Evolutionary conservation across 371 early-diverging fungal genomes (phyloP), one percentile per base, ranked within the genome.

Genomic region (Rhizomucor pusillus): DNA sequence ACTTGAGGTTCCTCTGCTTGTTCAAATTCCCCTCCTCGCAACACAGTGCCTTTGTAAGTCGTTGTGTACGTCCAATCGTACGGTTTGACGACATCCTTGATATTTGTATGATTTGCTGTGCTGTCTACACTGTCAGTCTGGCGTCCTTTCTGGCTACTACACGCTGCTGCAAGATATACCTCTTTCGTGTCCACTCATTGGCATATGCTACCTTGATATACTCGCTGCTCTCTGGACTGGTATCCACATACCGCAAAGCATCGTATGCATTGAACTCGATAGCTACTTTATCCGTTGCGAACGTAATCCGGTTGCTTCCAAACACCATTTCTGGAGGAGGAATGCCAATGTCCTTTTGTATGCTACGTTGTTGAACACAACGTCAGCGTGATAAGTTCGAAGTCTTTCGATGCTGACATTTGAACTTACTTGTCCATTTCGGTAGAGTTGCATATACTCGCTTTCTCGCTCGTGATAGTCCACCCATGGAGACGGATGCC

Each of bases 11-110:
- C 45, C 4, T 66, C 62, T 10, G 61, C 45, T 16, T 14, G 25
- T 52, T 67, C 58, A 48, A 64, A 63, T 5, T 45, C 46, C n/a
- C 43, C 47, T 5, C 50, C 48, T 41, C 5, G 19, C 16, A 41
- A 19, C 46, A 71, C 18, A 1, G 87, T 80, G 5, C 96, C 95
- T 39, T 62, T 63, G 73, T 95, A 94, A 12, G 67, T 68, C 12
- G 94, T 90, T 4, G 91, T 73, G 56, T 90, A 95, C 0, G 95
- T 95, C 98, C 98, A 97, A 64, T 97, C 96, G 60, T 92, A 97
- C 1, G 95, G 93, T 56, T 91, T 91, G 43, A 90, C 75, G 1
- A 90, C 85, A 50, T 90, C 85, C 48, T 87, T 87, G 47, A 93
- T 84, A 57, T 91, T 86, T 45, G 81, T 82, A 60, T 83, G 81